These are phyloP conservation scores for Leccinum uliginosum DNA, from an alignment of 768 basidiomycete genomes.

Conservation along the genomic window DNA sequence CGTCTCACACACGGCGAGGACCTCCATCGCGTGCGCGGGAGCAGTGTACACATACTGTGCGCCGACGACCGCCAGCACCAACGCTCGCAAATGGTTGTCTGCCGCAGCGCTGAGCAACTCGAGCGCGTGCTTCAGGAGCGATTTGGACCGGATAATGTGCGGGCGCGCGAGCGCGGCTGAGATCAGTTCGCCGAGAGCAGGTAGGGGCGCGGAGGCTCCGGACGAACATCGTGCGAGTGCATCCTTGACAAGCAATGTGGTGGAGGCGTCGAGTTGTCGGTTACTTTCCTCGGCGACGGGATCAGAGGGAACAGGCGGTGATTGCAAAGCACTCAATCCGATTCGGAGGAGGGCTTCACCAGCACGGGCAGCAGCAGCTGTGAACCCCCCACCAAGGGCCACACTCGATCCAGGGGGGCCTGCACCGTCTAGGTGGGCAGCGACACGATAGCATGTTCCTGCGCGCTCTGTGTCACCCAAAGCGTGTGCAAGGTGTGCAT, in stretches of 20 bases:
- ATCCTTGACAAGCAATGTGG: slow-evolving; percentile 21
- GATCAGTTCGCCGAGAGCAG: slow-evolving; percentile 12
- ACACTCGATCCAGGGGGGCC: slow-evolving; percentile 21
- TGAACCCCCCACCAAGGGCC: slow-evolving; percentile 33
- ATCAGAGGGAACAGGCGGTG: background rate
- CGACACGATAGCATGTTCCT: slow-evolving; percentile 57
- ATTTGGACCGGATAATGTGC: slow-evolving; percentile 29
- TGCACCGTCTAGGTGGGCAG: slow-evolving; percentile 44
- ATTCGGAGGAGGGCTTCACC: slow-evolving; percentile 50
- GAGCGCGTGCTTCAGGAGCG: slow-evolving; percentile 55
- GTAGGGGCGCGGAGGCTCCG: slow-evolving; percentile 17
- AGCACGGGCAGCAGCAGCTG: slow-evolving; percentile 45
- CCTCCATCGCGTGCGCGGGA: slow-evolving; percentile 59
- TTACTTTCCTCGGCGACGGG: slow-evolving; percentile 1
- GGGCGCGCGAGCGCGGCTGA: slow-evolving; percentile 18
- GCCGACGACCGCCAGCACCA: slow-evolving; percentile 63
- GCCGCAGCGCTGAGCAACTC: slow-evolving; percentile 51
- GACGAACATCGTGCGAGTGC: slow-evolving; percentile 25
- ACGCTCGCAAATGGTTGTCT: slow-evolving; percentile 71
- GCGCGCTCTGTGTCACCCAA: slow-evolving; percentile 51
- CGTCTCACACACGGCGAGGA: slow-evolving; percentile 64
- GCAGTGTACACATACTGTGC: slow-evolving; percentile 72
- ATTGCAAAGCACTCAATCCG: slow-evolving; percentile 32
- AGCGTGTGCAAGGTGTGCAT: slow-evolving; percentile 74
- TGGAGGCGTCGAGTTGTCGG: slow-evolving; percentile 14